phyloP scores from a whole-genome alignment of 2,329 filamentous ascomycete species.

The Blastomyces silverae region DNA sequence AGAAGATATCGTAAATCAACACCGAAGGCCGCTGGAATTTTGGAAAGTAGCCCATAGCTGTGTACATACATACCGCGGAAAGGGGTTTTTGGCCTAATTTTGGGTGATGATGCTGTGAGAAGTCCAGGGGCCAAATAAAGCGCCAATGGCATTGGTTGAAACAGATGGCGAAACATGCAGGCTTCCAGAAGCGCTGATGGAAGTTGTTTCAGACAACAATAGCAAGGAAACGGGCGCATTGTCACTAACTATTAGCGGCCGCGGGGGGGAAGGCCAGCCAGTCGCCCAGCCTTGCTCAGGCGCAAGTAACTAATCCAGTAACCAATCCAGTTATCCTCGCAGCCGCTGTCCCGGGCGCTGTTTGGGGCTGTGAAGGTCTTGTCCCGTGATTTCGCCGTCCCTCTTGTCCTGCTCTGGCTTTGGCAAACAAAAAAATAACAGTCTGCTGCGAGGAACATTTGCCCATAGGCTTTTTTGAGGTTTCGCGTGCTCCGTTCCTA shows the following conservation, averaged over 20 bases:
- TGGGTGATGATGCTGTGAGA: not conserved
- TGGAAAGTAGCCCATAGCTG: not conserved
- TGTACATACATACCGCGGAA: no score
- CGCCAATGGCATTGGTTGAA: slow-evolving; percentile 2
- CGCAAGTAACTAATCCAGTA: no score
- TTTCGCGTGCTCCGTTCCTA: not conserved
- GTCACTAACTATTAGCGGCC: not conserved
- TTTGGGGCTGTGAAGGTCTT: not conserved
- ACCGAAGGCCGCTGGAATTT: not conserved
- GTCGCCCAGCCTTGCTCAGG: no score
- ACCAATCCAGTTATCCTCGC: not conserved
- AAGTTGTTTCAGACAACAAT: slow-evolving; percentile 10
- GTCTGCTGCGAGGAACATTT: not conserved
- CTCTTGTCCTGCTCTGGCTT: not conserved
- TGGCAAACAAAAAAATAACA: not conserved
- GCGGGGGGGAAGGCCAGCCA: not conserved
- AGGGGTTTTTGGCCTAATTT: not conserved
- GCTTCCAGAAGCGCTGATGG: slow-evolving; percentile 9
- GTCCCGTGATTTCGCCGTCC: not conserved
- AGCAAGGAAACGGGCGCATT: not conserved
- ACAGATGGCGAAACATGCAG: not conserved
- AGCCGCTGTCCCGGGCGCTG: not conserved
- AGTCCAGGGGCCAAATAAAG: not conserved
- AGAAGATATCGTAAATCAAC: not conserved
- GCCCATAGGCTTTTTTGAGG: not conserved